These are phyloP conservation scores for Pichia cephalocereana DNA, from an alignment of 805 yeast species.

Conservation along the genomic window DNA sequence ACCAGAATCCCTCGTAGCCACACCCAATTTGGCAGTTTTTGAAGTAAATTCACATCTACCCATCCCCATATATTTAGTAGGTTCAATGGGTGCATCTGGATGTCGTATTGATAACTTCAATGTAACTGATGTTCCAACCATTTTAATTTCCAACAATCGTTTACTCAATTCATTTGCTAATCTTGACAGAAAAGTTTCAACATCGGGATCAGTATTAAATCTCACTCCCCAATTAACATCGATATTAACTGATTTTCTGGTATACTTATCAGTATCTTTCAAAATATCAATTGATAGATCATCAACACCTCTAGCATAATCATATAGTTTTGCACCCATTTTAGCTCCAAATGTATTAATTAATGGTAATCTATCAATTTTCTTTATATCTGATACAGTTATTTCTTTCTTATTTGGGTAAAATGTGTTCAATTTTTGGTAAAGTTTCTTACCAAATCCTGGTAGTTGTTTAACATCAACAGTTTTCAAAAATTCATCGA, in stretches of 20 bases:
- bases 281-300: conserved; percentile 47
- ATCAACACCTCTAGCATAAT: conserved; percentile 63
- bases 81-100: conserved; percentile 57
- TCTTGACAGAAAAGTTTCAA: conserved; percentile 51
- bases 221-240: conserved; percentile 91
- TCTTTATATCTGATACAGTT: conserved; percentile 30
- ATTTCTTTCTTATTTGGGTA: conserved; percentile 1
- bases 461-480: conserved; percentile 41
- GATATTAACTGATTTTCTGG: conserved; percentile 71
- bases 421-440: conserved; percentile 34
- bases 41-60: conserved; percentile 65
- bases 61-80: conserved; percentile 77
- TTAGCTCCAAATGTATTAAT: conserved; percentile 54
- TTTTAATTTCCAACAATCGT: conserved; percentile 39
- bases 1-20: conserved; percentile 52
- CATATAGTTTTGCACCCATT: conserved; percentile 54
- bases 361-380: conserved; percentile 28
- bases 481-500: conserved; percentile 26
- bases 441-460: conserved; percentile 51
- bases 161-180: conserved; percentile 50
- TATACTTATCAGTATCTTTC: conserved; percentile 37
- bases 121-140: conserved; percentile 49
- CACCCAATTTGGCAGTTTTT: conserved; percentile 50
- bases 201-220: conserved; percentile 50
- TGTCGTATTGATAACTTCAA: conserved; percentile 60